Evolutionary conservation across 345 rosid species (phyloP).

Genomic region (Sapria himalayana): DNA sequence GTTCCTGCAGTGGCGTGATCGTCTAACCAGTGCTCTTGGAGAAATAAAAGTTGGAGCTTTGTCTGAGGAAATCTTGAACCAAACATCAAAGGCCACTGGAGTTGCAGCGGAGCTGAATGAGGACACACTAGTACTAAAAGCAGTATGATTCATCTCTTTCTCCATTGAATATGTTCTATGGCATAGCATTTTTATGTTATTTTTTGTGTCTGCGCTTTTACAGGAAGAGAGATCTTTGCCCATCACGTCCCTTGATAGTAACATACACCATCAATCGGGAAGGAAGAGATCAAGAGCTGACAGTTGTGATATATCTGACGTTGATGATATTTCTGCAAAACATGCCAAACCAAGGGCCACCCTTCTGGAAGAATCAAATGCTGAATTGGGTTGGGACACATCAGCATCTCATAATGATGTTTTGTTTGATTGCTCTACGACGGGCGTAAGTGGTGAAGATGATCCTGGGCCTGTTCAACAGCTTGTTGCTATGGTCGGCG

Average conservation of each 20-base stretch:
- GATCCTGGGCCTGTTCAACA: slow-evolving; percentile 73
- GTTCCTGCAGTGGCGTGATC: too few relatives aligned
- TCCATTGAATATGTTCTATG: too few relatives aligned
- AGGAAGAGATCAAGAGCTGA: slow-evolving; percentile 53
- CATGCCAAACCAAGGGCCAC: slow-evolving; percentile 39
- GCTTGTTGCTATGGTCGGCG: slow-evolving; percentile 82
- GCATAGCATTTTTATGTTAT: too few relatives aligned
- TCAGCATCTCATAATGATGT: slow-evolving; percentile 22
- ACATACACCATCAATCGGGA: slow-evolving; percentile 16
- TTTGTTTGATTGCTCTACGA: slow-evolving; percentile 20
- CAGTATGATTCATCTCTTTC: too few relatives aligned
- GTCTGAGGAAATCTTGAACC: too few relatives aligned
- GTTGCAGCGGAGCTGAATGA: too few relatives aligned
- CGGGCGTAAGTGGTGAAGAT: slow-evolving; percentile 22
- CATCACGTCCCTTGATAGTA: slow-evolving; percentile 18
- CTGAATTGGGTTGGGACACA: slow-evolving; percentile 21
- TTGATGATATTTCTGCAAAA: slow-evolving; percentile 35
- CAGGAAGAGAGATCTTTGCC: slow-evolving; percentile 33
- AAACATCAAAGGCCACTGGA: too few relatives aligned
- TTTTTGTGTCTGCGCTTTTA: too few relatives aligned
- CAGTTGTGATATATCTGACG: slow-evolving; percentile 24
- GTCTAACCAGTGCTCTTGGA: too few relatives aligned
- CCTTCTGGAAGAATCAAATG: slow-evolving; percentile 37
- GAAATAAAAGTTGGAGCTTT: too few relatives aligned
- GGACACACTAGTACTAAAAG: too few relatives aligned